Evolutionary conservation across 2,329 filamentous ascomycete genomes (phyloP).

Genomic region (Ramularia endophylla): DNA sequence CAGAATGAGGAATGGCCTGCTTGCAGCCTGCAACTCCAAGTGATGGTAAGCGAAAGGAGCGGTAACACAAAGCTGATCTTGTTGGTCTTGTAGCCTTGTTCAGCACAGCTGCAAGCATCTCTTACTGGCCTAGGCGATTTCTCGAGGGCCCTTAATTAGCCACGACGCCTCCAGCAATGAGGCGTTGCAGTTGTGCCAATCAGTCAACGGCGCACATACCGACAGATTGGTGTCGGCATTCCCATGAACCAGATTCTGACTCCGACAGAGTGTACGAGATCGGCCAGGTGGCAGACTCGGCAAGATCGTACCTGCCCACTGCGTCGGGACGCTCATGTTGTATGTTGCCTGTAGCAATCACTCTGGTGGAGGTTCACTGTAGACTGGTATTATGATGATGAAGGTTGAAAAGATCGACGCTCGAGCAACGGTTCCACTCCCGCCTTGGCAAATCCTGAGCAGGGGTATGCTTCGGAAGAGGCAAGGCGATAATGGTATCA

Average conservation of each 20-base stretch:
- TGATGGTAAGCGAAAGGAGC: slow-evolving; percentile 11
- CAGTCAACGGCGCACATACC: slow-evolving; percentile 6
- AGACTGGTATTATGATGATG: too few relatives aligned
- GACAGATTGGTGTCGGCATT: slow-evolving; percentile 9
- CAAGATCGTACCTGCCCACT: slow-evolving; percentile 10
- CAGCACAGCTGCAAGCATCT: slow-evolving; percentile 8
- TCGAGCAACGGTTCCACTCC: too few relatives aligned
- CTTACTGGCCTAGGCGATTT: slow-evolving; percentile 2
- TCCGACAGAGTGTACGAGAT: slow-evolving; percentile 3
- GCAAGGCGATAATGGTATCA: too few relatives aligned
- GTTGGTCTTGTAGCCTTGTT: slow-evolving; percentile 6
- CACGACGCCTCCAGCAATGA: slow-evolving; percentile 6
- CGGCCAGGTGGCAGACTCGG: slow-evolving; percentile 9
- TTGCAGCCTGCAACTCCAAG: slow-evolving; percentile 5
- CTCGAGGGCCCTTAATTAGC: background rate
- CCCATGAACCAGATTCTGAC: slow-evolving; percentile 10
- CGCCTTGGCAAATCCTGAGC: too few relatives aligned
- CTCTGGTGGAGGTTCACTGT: too few relatives aligned
- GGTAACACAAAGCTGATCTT: slow-evolving; percentile 7
- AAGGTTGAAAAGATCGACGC: too few relatives aligned
- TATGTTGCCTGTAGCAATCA: too few relatives aligned
- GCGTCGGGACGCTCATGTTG: slow-evolving; percentile 11
- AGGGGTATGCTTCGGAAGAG: too few relatives aligned
- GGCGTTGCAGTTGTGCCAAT: slow-evolving; percentile 7
- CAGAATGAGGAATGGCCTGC: slow-evolving; percentile 7